phyloP scores from a whole-genome alignment of 345 rosid genomes.

The Brassica rapa region DNA sequence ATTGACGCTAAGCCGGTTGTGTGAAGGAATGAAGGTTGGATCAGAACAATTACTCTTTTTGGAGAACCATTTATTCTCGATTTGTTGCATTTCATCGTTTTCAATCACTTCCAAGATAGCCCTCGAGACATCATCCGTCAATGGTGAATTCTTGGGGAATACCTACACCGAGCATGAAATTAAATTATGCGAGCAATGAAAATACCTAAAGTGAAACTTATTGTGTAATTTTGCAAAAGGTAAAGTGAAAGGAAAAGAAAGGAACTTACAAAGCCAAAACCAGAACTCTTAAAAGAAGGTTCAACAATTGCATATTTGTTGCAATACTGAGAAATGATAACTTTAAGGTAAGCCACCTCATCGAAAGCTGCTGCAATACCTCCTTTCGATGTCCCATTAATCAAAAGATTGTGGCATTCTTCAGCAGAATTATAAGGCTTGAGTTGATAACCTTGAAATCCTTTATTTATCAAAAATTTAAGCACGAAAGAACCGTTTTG shows the following conservation, averaged over 20 bases:
- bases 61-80: too few species aligned
- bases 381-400: slow-evolving; percentile 8
- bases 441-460: not conserved
- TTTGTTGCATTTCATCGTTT: too few species aligned
- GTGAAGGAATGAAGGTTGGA: not conserved
- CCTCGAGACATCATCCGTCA: too few species aligned
- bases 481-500: not conserved
- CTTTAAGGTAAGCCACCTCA: slow-evolving; percentile 39
- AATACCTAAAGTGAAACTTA: too few species aligned
- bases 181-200: too few species aligned
- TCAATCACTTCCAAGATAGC: too few species aligned
- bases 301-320: slow-evolving; percentile 33
- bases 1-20: slow-evolving; percentile 39
- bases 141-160: too few species aligned
- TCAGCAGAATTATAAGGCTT: not conserved
- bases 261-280: too few species aligned
- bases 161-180: too few species aligned
- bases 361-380: slow-evolving; percentile 38
- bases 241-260: too few species aligned
- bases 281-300: not conserved
- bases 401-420: slow-evolving; percentile 22
- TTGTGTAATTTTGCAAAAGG: too few species aligned
- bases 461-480: not conserved
- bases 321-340: slow-evolving; percentile 8
- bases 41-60: too few species aligned